Conservation (phyloP, 83 land plant species). For the Thuja plicata region DNA sequence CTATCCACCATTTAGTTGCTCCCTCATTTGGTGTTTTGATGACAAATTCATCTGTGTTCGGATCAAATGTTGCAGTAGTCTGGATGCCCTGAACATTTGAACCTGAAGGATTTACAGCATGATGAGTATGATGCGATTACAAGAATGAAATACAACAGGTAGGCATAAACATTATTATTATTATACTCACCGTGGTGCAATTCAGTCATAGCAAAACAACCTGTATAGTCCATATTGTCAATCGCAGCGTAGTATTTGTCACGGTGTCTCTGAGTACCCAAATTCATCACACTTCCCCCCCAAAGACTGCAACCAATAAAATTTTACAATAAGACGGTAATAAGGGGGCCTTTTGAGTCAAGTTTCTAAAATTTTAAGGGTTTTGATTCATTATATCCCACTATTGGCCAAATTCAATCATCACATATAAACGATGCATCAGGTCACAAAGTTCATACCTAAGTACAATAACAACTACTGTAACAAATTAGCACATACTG, state of each 20-base stretch:
- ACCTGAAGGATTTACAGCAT: constrained; percentile 38
- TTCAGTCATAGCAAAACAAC: constrained; percentile 99
- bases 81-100: constrained; percentile 98
- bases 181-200: constrained; percentile 86
- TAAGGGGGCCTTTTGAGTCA: not conserved
- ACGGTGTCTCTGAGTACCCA: constrained; percentile 89
- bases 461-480: not conserved
- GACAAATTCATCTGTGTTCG: constrained; percentile 76
- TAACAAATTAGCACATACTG: not conserved
- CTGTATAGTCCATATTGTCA: constrained; percentile 79
- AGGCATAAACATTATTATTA: not conserved
- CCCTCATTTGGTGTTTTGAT: constrained; percentile 97
- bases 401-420: not conserved
- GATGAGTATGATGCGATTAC: not conserved
- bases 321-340: not conserved
- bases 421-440: not conserved
- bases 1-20: constrained; percentile 99
- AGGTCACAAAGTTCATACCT: not conserved
- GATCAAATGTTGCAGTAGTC: constrained; percentile 87
- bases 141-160: not conserved
- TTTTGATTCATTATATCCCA: not conserved
- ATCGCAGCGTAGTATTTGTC: constrained; percentile 89
- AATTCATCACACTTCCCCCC: constrained; percentile 94
- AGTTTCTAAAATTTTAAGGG: not conserved
- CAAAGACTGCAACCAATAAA: constrained; percentile 64